Evolutionary conservation across 108 stramenopile genomes (phyloP), one percentile per base, ranked within the genome.

Genomic region (Fragilariopsis cylindrus): DNA sequence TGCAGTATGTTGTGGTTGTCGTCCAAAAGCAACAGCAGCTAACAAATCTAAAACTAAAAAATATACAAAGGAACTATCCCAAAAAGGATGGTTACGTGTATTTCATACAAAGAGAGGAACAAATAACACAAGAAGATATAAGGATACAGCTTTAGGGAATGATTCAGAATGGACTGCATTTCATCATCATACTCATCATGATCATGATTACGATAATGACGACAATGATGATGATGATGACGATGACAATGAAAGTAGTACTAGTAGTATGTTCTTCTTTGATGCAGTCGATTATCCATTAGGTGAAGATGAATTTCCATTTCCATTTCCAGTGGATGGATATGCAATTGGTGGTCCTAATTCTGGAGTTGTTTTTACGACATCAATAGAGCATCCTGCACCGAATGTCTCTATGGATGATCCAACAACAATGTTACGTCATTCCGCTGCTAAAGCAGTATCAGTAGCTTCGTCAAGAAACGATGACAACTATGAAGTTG

Each of bases 221-320:
- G 39, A 40, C 21, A 11, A 40, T 40, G 19, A 12, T 62, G 62
- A 43, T 2, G 18, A 63, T 60, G 58, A 30, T 15, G 62, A 63
- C 62, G 62, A 45, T 15, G 62, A 63, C 44, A 30, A 30, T 30
- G 30, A 30, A 30, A 30, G 30, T 30, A 30, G 30, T 2, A 30
- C 30, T 30, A 30, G 30, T 30, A 43, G 40, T n/a, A 63, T 63
- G 49, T 74, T 65, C 54, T 80, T 68, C 48, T 80, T 80, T 63
- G 79, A 80, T 70, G 79, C 79, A 16, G 79, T 68, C n/a, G 65
- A 80, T 53, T 44, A 63, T 39, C 73, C 79, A 30, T 49, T 80
- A 42, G 73, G 49, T 47, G 79, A 80, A 15, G 79, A 74, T 2
- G 79, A 80, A 66, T 71, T 15, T 71, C 70, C 70, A 3, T 19